Evolutionary conservation across 495 filamentous ascomycete genomes (phyloP).

Genomic region (Neurospora sp.): DNA sequence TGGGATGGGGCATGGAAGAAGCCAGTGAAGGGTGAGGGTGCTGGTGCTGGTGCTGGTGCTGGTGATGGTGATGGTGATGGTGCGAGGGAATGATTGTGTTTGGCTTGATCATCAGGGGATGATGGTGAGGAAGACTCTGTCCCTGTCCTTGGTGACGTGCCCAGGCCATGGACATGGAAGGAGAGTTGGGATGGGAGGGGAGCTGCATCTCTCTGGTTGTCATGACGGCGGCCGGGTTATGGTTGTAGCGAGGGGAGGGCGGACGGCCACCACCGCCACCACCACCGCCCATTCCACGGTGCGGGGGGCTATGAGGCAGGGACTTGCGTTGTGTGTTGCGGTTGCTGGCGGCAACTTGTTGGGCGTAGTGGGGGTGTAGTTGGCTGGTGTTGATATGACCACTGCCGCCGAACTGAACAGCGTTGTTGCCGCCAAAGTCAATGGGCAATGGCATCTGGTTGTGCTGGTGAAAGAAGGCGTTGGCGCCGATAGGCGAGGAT

Average conservation of each 20-base stretch:
- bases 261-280: neutral
- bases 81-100: neutral
- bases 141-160: neutral
- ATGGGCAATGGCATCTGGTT: neutral
- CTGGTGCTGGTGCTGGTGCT: neutral
- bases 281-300: neutral
- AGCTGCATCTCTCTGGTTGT: neutral
- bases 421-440: neutral
- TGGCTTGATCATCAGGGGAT: neutral
- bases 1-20: neutral
- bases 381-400: neutral
- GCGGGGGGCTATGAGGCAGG: neutral
- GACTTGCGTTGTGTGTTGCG: neutral
- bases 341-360: neutral
- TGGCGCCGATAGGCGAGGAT: neutral
- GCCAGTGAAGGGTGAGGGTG: neutral
- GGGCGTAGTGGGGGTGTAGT: neutral
- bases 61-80: neutral
- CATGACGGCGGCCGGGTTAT: neutral
- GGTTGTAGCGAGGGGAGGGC: neutral
- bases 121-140: neutral
- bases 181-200: neutral
- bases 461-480: neutral
- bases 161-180: neutral
- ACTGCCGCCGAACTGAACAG: neutral